phyloP scores from a whole-genome alignment of 371 early-diverging fungal species.

The Batkoa obscura region DNA sequence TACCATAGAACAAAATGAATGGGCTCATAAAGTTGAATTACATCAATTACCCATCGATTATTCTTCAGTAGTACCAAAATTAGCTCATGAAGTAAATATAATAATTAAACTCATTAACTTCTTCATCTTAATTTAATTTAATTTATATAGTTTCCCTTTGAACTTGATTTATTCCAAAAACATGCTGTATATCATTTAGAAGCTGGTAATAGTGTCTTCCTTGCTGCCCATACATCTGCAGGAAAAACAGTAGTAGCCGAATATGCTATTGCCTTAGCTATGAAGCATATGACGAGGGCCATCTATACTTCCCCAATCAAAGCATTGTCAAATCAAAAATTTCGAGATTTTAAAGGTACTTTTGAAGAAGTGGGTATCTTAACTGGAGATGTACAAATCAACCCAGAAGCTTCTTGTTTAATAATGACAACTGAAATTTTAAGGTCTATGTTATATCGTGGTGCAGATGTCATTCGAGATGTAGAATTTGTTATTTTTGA shows the following conservation, averaged over 20 bases:
- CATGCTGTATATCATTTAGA: constrained; percentile 93
- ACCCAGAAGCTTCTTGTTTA: constrained; percentile 86
- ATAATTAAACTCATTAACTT: background rate
- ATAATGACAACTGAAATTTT: constrained; percentile 99
- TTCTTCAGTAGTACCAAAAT: constrained; percentile 56
- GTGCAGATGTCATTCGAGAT: constrained; percentile 90
- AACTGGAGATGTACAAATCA: constrained; percentile 98
- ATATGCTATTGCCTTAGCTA: constrained; percentile 89
- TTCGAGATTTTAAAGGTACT: constrained; percentile 82
- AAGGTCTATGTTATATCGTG: constrained; percentile 93
- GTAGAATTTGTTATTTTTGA: constrained; percentile 99
- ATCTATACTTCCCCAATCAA: constrained; percentile 99
- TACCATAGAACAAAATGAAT: constrained; percentile 31
- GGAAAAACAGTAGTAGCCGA: constrained; percentile 99
- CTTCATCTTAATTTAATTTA: background rate
- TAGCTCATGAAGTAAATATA: constrained; percentile 40
- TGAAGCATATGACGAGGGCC: constrained; percentile 88
- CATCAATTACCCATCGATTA: constrained; percentile 68
- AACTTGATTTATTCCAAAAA: constrained; percentile 97
- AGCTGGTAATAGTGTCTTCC: constrained; percentile 89
- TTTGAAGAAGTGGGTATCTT: constrained; percentile 84
- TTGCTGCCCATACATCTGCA: constrained; percentile 99
- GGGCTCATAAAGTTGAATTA: constrained; percentile 86
- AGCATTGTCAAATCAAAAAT: constrained; percentile 98
- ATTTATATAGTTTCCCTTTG: constrained; percentile 59